These are phyloP conservation scores for Carex scoparia DNA, from an alignment of 176 grass and related monocot species.

Conservation along the genomic window DNA sequence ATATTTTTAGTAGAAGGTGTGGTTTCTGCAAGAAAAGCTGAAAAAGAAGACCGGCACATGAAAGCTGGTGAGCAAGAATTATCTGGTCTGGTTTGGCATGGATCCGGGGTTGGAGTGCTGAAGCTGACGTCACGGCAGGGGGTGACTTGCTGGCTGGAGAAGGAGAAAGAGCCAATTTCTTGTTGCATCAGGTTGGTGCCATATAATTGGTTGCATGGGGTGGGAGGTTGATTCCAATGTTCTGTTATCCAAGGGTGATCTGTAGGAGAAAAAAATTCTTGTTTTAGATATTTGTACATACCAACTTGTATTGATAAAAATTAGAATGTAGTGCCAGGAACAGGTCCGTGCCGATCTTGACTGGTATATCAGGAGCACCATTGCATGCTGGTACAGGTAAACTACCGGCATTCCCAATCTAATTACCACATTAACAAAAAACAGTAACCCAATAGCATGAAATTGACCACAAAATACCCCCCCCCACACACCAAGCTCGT, in stretches of 20 bases:
- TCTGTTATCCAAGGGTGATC: slow-evolving; percentile 84
- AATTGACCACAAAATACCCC: neutral
- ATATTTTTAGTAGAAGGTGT: slow-evolving; percentile 23
- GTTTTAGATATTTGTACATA: slow-evolving; percentile 2
- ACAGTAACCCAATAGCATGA: neutral
- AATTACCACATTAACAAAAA: neutral
- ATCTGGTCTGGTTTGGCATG: slow-evolving; percentile 32
- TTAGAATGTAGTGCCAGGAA: neutral
- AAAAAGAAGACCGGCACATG: slow-evolving; percentile 60
- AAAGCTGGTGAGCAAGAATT: slow-evolving; percentile 46
- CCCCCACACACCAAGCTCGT: neutral
- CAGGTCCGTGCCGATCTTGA: neutral
- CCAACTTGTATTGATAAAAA: too few relatives aligned
- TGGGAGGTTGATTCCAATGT: slow-evolving; percentile 39
- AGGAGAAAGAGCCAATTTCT: slow-evolving; percentile 48
- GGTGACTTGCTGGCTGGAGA: slow-evolving; percentile 35
- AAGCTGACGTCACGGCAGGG: slow-evolving; percentile 77
- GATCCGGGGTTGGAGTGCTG: slow-evolving; percentile 25
- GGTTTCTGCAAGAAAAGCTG: slow-evolving; percentile 12
- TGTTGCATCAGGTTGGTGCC: slow-evolving; percentile 22
- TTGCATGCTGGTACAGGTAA: neutral
- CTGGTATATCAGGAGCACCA: neutral
- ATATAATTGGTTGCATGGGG: slow-evolving; percentile 31
- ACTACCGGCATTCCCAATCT: neutral
- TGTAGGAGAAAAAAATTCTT: slow-evolving; percentile 15